Conservation (phyloP, 257 asterid species). For the Nicotiana benthamiana region DNA sequence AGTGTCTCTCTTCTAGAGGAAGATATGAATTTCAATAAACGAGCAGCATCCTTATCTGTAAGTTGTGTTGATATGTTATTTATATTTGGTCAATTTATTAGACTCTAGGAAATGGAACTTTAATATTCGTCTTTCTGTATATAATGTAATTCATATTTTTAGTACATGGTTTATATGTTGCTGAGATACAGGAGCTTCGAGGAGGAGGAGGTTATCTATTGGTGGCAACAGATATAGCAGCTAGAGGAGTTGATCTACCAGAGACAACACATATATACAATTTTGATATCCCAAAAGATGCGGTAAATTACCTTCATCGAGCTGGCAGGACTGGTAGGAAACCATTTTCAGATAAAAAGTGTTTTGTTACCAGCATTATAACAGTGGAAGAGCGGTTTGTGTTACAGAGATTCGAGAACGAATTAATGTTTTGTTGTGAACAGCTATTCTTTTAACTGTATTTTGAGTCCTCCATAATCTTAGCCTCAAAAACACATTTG, state of each 20-base stretch:
- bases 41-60: constrained; percentile 64
- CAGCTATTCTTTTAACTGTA: constrained; percentile 37
- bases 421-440: constrained; percentile 65
- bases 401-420: constrained; percentile 80
- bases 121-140: not conserved
- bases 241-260: constrained; percentile 83
- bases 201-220: constrained; percentile 61
- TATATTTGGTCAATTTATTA: not conserved
- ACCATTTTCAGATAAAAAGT: constrained; percentile 78
- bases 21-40: constrained; percentile 77
- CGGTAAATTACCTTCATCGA: constrained; percentile 83
- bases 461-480: not conserved
- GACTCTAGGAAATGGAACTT: not conserved
- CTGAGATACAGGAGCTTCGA: constrained; percentile 50
- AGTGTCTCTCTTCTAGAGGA: constrained; percentile 66
- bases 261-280: constrained; percentile 91
- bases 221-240: constrained; percentile 90
- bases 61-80: constrained; percentile 16
- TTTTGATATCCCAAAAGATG: constrained; percentile 87
- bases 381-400: constrained; percentile 76
- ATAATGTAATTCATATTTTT: constrained; percentile 1
- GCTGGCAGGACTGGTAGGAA: constrained; percentile 97
- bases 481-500: not conserved
- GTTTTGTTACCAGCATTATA: constrained; percentile 72
- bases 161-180: constrained; percentile 1